Evolutionary conservation across 345 rosid genomes (phyloP), one percentile per base, ranked within the genome.

Genomic region (Eucalyptus microcorys): DNA sequence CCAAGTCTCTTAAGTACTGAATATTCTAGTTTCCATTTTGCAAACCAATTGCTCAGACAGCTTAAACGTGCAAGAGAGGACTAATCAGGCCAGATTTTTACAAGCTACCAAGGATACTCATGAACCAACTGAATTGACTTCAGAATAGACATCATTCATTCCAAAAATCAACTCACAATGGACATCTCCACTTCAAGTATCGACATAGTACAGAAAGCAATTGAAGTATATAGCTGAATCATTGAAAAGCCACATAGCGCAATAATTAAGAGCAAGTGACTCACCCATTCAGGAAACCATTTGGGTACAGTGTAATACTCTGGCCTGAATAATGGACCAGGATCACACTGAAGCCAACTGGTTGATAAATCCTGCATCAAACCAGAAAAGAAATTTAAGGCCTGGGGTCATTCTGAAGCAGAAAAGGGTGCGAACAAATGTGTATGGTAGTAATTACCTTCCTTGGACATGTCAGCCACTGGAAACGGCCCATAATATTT

Each of bases 381-480:
- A 79, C 45, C 83, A 37, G 45, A 37, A 71, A 71, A 10, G 27
- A 71, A 37, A 37, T 71, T 71, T 19, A 37, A 71, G 83, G 83
- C 83, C 83, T 37, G 24, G 83, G 81, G 26, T 37, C 83, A 71
- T 37, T 71, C 83, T 37, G 43, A 37, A 71, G 83, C 83, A 37
- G 45, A 32, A 86, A 26, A 30, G 19, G 61, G 45, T 49, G 87
- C 45, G 89, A 52, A 50, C 13, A 24, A 50, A 86, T 34, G 89
- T 49, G 91, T 84, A 86, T 27, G 87, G 88, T 47, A 86, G 88
- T 86, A 47, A 91, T 91, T 94, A 96, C 99, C 98, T 96, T 96
- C 87, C 99, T 90, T 47, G 99, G 99, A 94, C 99, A 98, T 87
- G 99, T 98, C 88, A 94, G 91, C 99, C 99, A 98, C 91, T 94